Evolutionary conservation across 345 rosid genomes (phyloP), one percentile per base, ranked within the genome.

Genomic region (Arabidopsis thaliana): DNA sequence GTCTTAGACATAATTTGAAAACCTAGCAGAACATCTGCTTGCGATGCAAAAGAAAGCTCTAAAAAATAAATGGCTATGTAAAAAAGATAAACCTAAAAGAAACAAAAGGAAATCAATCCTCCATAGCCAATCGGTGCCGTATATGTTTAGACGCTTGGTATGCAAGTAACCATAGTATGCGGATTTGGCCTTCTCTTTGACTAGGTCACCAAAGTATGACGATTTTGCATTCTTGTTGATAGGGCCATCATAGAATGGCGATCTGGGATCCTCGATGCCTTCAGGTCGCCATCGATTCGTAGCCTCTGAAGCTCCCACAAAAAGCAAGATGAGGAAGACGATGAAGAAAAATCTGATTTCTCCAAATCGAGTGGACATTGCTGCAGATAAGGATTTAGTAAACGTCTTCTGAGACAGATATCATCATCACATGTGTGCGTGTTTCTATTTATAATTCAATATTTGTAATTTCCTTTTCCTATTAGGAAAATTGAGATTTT

Each of bases 61-160:
- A 33, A 65, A 48, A 33, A 2, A 48, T 6, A 65, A 32, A 33
- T 20, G 7, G 32, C 49, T 71, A 37, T 48, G 14, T 16, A 71
- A 46, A 1, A 59, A 22, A 48, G 67, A 59, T 11, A 48, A 46
- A 71, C 48, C n/a, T 24, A 22, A 8, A 8, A 65, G 22, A 48
- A 41, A 6, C 5, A 59, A 25, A 25, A 59, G 8, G 7, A 71
- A 11, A 59, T 59, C 49, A 25, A 60, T 49, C 51, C 41, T 48
- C 75, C 59, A 59, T 11, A 49, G 14, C 75, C 46, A 48, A 44
- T 44, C 16, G 7, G 16, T 44, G 48, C 48, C 7, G 7, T 13
- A 44, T 13, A 6, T 44, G 48, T 44, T 44, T 14, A 44, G 48
- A 44, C 8, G 20, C 20, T 44, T 44, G 6, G 20, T 44, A 5